These are phyloP conservation scores for Trametes cubensis DNA, from an alignment of 768 basidiomycete genomes.

Conservation along the genomic window DNA sequence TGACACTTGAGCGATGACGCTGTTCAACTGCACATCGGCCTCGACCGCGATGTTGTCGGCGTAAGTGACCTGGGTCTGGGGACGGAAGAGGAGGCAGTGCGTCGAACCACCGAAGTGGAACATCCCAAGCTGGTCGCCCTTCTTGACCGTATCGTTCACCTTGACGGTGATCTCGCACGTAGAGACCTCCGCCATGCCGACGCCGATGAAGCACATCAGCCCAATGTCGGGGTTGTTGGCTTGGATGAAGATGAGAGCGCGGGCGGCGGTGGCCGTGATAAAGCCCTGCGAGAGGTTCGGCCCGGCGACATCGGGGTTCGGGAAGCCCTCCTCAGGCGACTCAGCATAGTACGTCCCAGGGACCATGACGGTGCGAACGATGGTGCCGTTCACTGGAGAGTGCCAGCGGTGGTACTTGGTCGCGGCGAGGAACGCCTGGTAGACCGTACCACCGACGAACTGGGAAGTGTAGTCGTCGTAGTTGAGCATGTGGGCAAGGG, in stretches of 20 bases:
- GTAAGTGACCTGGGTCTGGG: conserved; percentile 29
- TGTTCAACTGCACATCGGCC: conserved; percentile 20
- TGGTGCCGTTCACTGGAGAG: conserved; percentile 52
- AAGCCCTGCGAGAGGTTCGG: conserved; percentile 41
- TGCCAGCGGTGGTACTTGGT: conserved; percentile 67
- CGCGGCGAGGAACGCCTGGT: conserved; percentile 61
- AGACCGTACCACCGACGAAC: conserved; percentile 54
- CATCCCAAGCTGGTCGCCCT: conserved; percentile 61
- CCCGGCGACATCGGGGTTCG: conserved; percentile 32
- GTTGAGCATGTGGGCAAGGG: conserved; percentile 56
- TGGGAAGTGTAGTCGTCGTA: conserved; percentile 41
- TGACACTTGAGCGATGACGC: conserved; percentile 14
- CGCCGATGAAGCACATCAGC: conserved; percentile 56
- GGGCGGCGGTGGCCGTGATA: conserved; percentile 48
- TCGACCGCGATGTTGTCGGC: not conserved
- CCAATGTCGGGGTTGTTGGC: conserved; percentile 55
- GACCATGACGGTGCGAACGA: conserved; percentile 45
- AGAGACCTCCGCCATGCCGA: conserved; percentile 67
- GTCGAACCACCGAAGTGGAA: conserved; percentile 69
- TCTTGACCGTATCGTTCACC: conserved; percentile 46
- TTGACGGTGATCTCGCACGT: conserved; percentile 56
- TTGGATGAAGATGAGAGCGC: conserved; percentile 58
- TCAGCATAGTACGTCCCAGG: conserved; percentile 56
- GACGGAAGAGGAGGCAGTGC: conserved; percentile 49
- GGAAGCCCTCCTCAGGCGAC: conserved; percentile 31